phyloP scores from a whole-genome alignment of 228 moss, liverwort and hornwort species.

The Sphagnum magellanicum region DNA sequence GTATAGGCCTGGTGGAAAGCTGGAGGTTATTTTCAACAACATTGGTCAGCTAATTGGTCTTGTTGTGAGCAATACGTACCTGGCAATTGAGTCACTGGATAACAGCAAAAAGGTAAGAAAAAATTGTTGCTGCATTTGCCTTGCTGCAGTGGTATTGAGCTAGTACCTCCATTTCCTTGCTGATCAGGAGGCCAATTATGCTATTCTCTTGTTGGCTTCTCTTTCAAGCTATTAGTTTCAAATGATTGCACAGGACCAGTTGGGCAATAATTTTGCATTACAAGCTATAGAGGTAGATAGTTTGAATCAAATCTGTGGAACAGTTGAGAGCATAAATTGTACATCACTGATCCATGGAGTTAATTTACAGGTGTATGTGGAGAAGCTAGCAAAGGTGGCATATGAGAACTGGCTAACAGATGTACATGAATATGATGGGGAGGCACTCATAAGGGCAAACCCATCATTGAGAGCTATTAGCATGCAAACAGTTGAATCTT shows the following conservation, averaged over 20 bases:
- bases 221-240: too few relatives aligned
- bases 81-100: conserved; percentile 80
- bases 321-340: too few relatives aligned
- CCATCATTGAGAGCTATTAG: conserved; percentile 32
- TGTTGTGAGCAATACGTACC: conserved; percentile 73
- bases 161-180: too few relatives aligned
- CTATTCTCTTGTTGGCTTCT: too few relatives aligned
- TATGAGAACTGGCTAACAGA: conserved; percentile 83
- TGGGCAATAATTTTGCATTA: too few relatives aligned
- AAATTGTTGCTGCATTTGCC: background rate
- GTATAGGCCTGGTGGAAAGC: conserved; percentile 78
- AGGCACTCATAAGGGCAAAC: conserved; percentile 67
- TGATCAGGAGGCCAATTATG: too few relatives aligned
- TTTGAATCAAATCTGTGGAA: too few relatives aligned
- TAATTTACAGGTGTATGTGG: conserved; percentile 60
- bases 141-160: background rate
- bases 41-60: conserved; percentile 87
- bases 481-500: conserved; percentile 30
- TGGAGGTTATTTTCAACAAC: conserved; percentile 90
- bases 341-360: too few relatives aligned
- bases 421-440: conserved; percentile 88
- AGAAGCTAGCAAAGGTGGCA: conserved; percentile 85
- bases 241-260: too few relatives aligned
- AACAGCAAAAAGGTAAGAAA: conserved; percentile 68
- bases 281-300: too few relatives aligned